These are phyloP conservation scores for Metarhizium guizhouense DNA, from an alignment of 2,329 filamentous ascomycete species.

Conservation along the genomic window DNA sequence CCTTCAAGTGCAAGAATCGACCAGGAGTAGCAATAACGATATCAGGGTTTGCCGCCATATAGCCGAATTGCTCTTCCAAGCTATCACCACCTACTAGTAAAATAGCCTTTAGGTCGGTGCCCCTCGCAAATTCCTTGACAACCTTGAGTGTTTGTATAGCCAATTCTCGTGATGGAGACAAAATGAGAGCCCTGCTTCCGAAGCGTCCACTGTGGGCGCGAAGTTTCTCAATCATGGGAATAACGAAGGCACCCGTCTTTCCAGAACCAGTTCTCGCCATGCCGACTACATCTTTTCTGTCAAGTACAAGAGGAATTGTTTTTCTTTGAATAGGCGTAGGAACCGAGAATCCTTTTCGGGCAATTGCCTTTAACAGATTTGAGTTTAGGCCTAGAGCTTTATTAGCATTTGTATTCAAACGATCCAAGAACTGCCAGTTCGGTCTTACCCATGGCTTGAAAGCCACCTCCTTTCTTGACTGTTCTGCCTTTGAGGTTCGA, in stretches of 20 bases:
- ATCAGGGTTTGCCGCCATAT: conserved; percentile 91
- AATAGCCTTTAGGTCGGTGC: conserved; percentile 85
- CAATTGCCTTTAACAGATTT: conserved; percentile 80
- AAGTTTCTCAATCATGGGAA: conserved; percentile 93
- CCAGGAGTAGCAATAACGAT: conserved; percentile 96
- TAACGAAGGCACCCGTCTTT: conserved; percentile 96
- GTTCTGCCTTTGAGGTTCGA: conserved; percentile 75
- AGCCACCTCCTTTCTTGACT: conserved; percentile 92
- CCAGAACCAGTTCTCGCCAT: conserved; percentile 99
- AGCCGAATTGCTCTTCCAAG: conserved; percentile 86
- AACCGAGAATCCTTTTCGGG: conserved; percentile 88
- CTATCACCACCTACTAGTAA: conserved; percentile 91
- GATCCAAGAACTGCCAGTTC: not conserved
- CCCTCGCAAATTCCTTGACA: conserved; percentile 84
- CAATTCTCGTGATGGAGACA: conserved; percentile 89
- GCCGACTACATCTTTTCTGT: conserved; percentile 90
- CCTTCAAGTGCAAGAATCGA: conserved; percentile 91
- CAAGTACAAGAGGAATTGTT: conserved; percentile 83
- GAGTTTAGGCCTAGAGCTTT: conserved; percentile 56
- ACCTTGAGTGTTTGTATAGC: conserved; percentile 94
- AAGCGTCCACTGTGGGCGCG: conserved; percentile 81
- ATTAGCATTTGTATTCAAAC: not conserved
- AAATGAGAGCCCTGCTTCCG: conserved; percentile 74
- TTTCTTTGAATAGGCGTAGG: conserved; percentile 97
- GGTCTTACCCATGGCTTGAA: conserved; percentile 76